phyloP scores from a whole-genome alignment of 208 protist genomes.

The Leishmania mexicana region DNA sequence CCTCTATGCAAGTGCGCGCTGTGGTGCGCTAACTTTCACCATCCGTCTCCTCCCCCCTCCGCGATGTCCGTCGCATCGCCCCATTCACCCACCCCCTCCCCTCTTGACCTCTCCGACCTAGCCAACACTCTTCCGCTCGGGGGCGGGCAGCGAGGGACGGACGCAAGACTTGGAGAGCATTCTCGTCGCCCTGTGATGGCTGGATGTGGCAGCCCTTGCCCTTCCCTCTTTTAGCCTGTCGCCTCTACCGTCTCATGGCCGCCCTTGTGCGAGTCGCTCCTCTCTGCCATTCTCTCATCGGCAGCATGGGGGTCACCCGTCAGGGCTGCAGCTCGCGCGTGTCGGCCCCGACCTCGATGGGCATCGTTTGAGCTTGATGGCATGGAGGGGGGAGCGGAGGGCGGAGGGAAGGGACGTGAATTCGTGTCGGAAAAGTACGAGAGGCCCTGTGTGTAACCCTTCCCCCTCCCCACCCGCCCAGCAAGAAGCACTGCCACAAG shows the following conservation, averaged over 20 bases:
- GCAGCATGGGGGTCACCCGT: background rate
- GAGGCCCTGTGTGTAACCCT: background rate
- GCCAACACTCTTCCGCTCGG: background rate
- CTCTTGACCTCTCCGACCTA: background rate
- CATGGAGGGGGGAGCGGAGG: background rate
- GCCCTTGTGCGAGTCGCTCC: background rate
- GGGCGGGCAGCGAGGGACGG: background rate
- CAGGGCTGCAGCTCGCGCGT: background rate
- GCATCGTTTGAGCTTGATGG: background rate
- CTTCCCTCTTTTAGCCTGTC: background rate
- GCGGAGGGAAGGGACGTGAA: background rate
- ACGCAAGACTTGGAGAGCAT: background rate
- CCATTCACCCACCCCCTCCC: background rate
- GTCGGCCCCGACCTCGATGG: background rate
- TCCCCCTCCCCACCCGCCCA: background rate
- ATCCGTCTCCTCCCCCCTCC: background rate
- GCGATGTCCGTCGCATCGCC: background rate
- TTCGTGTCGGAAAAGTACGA: background rate
- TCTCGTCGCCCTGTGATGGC: background rate
- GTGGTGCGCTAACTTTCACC: background rate
- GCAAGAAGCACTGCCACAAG: background rate
- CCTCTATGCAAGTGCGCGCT: background rate
- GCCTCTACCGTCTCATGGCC: background rate
- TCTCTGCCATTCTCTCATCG: background rate
- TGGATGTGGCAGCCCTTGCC: background rate